Evolutionary conservation across 305 asterid genomes (phyloP).

Genomic region (Plantago coronopus): DNA sequence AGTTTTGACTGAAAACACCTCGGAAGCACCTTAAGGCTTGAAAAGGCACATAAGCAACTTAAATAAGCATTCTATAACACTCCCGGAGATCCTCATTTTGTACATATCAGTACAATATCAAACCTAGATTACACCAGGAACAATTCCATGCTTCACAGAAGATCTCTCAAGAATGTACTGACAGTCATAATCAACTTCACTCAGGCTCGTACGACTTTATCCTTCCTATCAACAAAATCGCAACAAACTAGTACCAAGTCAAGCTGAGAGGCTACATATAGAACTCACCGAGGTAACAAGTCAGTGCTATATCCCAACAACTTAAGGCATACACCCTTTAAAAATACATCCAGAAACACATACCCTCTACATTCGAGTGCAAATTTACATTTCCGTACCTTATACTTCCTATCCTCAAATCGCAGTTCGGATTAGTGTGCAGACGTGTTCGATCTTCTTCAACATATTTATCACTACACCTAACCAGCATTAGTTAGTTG

Average conservation of each 20-base stretch:
- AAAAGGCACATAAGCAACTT: not conserved
- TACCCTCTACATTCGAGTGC: not conserved
- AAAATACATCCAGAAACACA: not conserved
- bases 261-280: not conserved
- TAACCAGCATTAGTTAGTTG: not conserved
- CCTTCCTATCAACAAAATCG: not conserved
- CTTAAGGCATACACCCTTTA: no score
- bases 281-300: not conserved
- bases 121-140: not conserved
- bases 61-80: not conserved
- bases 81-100: not conserved
- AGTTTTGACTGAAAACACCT: not conserved
- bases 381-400: not conserved
- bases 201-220: not conserved
- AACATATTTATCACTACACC: not conserved
- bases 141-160: not conserved
- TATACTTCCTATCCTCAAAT: not conserved
- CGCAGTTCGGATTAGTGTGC: not conserved
- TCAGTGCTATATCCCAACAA: not conserved
- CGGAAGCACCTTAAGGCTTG: not conserved
- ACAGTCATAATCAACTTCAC: not conserved
- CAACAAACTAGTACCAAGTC: not conserved
- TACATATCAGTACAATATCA: not conserved
- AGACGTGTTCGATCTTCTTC: not conserved
- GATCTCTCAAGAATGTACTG: not conserved